Evolutionary conservation across 2,329 filamentous ascomycete species (phyloP).

Genomic region (Hymenotorrendiella dingleyae): DNA sequence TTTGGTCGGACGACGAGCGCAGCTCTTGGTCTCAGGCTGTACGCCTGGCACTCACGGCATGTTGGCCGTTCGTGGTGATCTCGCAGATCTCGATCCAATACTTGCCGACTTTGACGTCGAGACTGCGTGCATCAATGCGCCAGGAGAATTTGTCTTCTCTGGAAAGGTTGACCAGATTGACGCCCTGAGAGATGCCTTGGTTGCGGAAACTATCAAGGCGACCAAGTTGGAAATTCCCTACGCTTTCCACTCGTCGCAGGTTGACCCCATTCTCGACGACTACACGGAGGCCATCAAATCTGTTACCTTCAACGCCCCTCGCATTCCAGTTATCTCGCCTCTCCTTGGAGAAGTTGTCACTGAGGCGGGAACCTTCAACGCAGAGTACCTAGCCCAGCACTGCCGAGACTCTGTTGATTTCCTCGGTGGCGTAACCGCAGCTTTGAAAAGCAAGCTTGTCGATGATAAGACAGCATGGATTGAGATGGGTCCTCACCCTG

Average conservation of each 20-base stretch:
- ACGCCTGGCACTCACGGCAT: constrained; percentile 60
- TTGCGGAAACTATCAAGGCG: constrained; percentile 48
- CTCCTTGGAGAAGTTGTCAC: constrained; percentile 49
- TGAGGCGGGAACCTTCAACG: constrained; percentile 42
- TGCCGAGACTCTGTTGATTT: constrained; percentile 66
- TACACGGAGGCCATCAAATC: constrained; percentile 41
- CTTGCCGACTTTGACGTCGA: constrained; percentile 41
- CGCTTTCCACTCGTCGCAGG: constrained; percentile 59
- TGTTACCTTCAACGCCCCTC: constrained; percentile 49
- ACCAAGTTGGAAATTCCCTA: constrained; percentile 59
- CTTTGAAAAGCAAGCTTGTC: constrained; percentile 40
- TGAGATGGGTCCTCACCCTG: constrained; percentile 66
- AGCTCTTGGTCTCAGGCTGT: constrained; percentile 58
- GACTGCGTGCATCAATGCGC: background rate
- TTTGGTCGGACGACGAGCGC: constrained; percentile 61
- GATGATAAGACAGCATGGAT: constrained; percentile 44
- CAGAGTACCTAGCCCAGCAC: constrained; percentile 57
- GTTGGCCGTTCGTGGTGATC: constrained; percentile 52
- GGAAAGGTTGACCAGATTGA: constrained; percentile 46
- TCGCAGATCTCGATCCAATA: constrained; percentile 47
- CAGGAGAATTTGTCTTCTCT: constrained; percentile 54
- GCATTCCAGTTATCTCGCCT: constrained; percentile 60
- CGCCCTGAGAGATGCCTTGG: constrained; percentile 42
- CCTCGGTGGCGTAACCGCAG: constrained; percentile 52
- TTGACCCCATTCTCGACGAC: constrained; percentile 39